Base-by-base conservation (phyloP, 1,284 basidiomycete genomes). In the Papiliotrema terrestris region DNA sequence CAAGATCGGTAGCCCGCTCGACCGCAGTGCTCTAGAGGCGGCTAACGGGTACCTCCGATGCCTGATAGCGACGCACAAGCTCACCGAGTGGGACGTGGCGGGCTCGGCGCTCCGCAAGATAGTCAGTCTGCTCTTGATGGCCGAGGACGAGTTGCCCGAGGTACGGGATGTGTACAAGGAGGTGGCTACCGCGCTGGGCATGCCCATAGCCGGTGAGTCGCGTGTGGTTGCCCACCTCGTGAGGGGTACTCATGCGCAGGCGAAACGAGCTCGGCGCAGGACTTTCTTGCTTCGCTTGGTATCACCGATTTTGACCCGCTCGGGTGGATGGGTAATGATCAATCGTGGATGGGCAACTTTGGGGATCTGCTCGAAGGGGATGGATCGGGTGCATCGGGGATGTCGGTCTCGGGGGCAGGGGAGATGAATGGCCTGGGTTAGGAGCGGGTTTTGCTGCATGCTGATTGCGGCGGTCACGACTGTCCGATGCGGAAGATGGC, bases 61-160 rank as follows among this genome's bases (percentile, higher is more conserved):
- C 29, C 29, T 32, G 29, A 32, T 32, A 5, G 29, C 29, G 29
- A 32, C 29, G 29, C 29, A 32, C 29, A 32, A 32, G 29, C 29
- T 32, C 29, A 32, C 29, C 5, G 29, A 32, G 2, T 72, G 70
- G 66, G 70, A 72, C 50, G 57, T 71, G 17, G 61, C 65, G 2
- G 61, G 59, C 3, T 54, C 55, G 11, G 65, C 68, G 1, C 59
- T 72, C 23, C 60, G 65, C 19, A 61, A 67, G 1, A 62, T 66
- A n/a, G 57, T 60, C 4, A 60, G 56, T 13, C 48, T 54, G n/a
- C 46, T 60, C 8, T 50, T 59, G 14, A 56, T 57, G 5, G 59
- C 58, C 0, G 58, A 52, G 19, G 55, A 54, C 20, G 62, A 67
- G 26, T 36, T 59, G 22, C 51, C 56, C 2, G 51, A 54, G 36